Evolutionary conservation across 2,329 filamentous ascomycete species (phyloP).

Genomic region (Cryphonectria carpinicola): DNA sequence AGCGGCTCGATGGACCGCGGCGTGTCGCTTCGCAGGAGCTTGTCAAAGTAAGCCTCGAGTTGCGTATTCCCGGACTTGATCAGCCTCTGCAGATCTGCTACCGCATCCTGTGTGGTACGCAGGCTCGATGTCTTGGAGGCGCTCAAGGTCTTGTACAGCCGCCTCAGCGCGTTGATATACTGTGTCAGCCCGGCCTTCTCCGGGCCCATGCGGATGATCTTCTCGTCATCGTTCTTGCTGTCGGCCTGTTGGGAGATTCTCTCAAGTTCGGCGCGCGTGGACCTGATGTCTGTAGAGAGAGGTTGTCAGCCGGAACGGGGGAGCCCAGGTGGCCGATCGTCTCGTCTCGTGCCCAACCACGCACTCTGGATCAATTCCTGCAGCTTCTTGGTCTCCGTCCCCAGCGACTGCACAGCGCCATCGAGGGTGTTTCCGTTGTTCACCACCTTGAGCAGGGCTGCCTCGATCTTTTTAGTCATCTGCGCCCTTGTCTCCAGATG

Average conservation of each 20-base stretch:
- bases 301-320: constrained; percentile 11
- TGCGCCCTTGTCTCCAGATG: constrained; percentile 88
- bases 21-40: constrained; percentile 74
- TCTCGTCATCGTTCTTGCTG: constrained; percentile 88
- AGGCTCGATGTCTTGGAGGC: constrained; percentile 91
- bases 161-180: constrained; percentile 88
- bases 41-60: constrained; percentile 82
- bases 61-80: constrained; percentile 80
- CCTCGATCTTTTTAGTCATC: constrained; percentile 94
- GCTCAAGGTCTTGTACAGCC: constrained; percentile 79
- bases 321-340: not conserved
- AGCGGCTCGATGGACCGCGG: constrained; percentile 83
- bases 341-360: constrained; percentile 33
- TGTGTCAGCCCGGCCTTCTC: constrained; percentile 79
- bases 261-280: constrained; percentile 84
- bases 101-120: constrained; percentile 87
- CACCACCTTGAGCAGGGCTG: constrained; percentile 81
- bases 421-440: constrained; percentile 87
- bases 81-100: constrained; percentile 76
- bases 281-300: constrained; percentile 71
- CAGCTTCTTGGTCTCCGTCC: constrained; percentile 86
- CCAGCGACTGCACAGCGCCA: constrained; percentile 89
- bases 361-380: constrained; percentile 83
- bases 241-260: constrained; percentile 88
- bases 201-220: constrained; percentile 86